Conservation (phyloP, 352 stramenopile genomes). For the Phytopythium chamaehyphon region DNA sequence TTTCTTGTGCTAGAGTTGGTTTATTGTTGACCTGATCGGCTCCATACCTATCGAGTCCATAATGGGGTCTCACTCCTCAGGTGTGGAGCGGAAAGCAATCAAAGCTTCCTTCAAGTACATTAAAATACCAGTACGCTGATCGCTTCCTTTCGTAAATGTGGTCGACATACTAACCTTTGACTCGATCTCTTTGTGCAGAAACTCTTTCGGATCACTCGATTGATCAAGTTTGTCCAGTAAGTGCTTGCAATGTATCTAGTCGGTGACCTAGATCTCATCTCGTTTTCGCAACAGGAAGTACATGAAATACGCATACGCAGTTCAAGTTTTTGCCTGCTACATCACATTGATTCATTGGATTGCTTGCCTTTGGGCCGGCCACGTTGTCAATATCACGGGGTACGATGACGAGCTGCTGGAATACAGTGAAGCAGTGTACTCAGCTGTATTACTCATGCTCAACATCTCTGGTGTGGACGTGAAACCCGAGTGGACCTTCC, state of each 20-base stretch:
- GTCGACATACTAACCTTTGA: neutral
- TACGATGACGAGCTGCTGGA: slow-evolving; percentile 30
- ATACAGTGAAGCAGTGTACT: slow-evolving; percentile 48
- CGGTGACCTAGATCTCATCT: neutral
- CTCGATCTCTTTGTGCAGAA: slow-evolving; percentile 23
- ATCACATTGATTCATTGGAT: slow-evolving; percentile 63
- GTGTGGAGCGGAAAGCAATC: slow-evolving; percentile 55
- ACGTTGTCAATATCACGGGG: slow-evolving; percentile 19
- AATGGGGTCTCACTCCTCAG: slow-evolving; percentile 15
- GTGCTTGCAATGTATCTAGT: slow-evolving; percentile 1
- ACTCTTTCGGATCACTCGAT: slow-evolving; percentile 52
- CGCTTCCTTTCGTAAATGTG: neutral
- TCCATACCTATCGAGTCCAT: slow-evolving; percentile 55
- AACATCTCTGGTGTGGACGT: slow-evolving; percentile 44
- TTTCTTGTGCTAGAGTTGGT: slow-evolving; percentile 30
- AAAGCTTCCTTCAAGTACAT: slow-evolving; percentile 63
- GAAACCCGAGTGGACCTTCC: slow-evolving; percentile 32
- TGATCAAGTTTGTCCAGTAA: slow-evolving; percentile 70
- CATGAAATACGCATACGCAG: slow-evolving; percentile 53
- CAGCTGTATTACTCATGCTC: slow-evolving; percentile 37
- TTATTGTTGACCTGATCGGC: slow-evolving; percentile 46
- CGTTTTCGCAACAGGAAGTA: slow-evolving; percentile 34
- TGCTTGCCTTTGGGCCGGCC: slow-evolving; percentile 45
- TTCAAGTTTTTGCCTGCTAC: slow-evolving; percentile 50
- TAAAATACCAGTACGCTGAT: slow-evolving; percentile 40